Evolutionary conservation across 176 grass and related monocot species (phyloP).

Genomic region (Panicum miliaceum): DNA sequence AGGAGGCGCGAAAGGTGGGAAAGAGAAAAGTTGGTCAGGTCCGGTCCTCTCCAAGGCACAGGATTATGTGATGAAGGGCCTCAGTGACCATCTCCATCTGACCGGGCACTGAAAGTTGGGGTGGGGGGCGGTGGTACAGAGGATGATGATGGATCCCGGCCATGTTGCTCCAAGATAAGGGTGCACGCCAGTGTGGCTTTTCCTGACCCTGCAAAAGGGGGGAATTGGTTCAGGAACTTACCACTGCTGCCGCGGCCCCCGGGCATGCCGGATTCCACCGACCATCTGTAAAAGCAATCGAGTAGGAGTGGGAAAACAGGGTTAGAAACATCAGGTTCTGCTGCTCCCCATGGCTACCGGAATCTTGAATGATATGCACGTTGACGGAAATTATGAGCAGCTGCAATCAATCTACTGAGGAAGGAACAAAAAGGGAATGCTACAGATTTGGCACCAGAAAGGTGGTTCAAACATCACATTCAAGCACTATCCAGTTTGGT

Average conservation of each 20-base stretch:
- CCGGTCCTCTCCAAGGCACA: slow-evolving; percentile 29
- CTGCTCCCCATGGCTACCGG: slow-evolving; percentile 11
- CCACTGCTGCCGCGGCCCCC: slow-evolving; percentile 40
- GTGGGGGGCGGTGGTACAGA: slow-evolving; percentile 12
- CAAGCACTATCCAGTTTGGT: slow-evolving; percentile 22
- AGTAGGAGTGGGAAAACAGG: slow-evolving; percentile 21
- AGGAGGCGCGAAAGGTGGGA: background rate
- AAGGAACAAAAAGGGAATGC: slow-evolving; percentile 1
- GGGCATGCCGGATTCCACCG: slow-evolving; percentile 43
- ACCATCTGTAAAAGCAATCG: slow-evolving; percentile 51
- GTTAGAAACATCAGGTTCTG: slow-evolving; percentile 44
- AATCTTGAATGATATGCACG: background rate
- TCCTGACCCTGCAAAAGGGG: slow-evolving; percentile 44
- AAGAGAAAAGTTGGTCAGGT: background rate
- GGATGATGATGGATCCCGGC: slow-evolving; percentile 49
- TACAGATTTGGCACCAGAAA: slow-evolving; percentile 27
- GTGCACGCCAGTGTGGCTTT: slow-evolving; percentile 44
- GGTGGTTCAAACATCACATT: slow-evolving; percentile 38
- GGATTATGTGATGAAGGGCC: background rate
- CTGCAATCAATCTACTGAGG: background rate
- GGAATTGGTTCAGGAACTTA: slow-evolving; percentile 36
- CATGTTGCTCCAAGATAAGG: slow-evolving; percentile 53
- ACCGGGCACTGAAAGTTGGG: slow-evolving; percentile 41
- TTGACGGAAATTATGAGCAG: background rate
- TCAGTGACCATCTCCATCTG: slow-evolving; percentile 47